Evolutionary conservation across 2,329 filamentous ascomycete species (phyloP).

Genomic region (Colletotrichum somersetense): DNA sequence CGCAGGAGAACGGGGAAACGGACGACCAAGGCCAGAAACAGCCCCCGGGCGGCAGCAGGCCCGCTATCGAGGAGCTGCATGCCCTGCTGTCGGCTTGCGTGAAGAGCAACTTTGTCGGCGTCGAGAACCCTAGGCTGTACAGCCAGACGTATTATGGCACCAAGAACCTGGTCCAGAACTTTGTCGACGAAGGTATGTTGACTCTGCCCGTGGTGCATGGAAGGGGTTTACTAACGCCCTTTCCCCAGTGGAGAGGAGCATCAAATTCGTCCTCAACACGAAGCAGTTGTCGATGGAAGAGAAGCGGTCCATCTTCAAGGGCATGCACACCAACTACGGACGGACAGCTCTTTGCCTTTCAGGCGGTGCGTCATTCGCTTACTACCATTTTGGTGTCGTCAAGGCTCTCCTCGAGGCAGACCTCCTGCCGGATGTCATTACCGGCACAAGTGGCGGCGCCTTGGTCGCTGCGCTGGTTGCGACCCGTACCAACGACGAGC

Average conservation of each 20-base stretch:
- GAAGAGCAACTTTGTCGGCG: conserved; percentile 97
- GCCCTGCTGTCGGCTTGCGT: conserved; percentile 88
- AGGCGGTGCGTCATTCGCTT: conserved; percentile 93
- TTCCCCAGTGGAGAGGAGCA: conserved; percentile 69
- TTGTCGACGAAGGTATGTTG: conserved; percentile 80
- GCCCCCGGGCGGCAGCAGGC: conserved; percentile 55
- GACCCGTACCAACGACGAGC: conserved; percentile 91
- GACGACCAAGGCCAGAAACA: conserved; percentile 50
- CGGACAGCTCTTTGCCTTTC: conserved; percentile 93
- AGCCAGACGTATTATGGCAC: conserved; percentile 98
- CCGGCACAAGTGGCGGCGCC: conserved; percentile 94
- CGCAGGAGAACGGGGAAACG: conserved; percentile 53
- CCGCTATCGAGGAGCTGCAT: conserved; percentile 78
- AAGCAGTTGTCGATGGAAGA: conserved; percentile 76
- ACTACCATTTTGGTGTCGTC: conserved; percentile 95
- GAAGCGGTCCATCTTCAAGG: conserved; percentile 87
- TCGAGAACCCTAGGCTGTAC: conserved; percentile 95
- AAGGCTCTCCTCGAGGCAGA: conserved; percentile 89
- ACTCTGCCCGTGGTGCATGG: conserved; percentile 28
- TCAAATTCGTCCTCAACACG: conserved; percentile 77
- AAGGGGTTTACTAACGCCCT: conserved; percentile 36
- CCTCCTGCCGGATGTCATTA: conserved; percentile 92
- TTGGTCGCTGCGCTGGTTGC: conserved; percentile 88
- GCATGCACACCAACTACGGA: conserved; percentile 90
- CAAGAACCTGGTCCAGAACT: conserved; percentile 93